Percentiles rank a stretch among this genome's conserved stretches.
These are phyloP conservation scores for Serendipita sp. DNA, from an alignment of 768 basidiomycete species.

Conservation along the genomic window DNA sequence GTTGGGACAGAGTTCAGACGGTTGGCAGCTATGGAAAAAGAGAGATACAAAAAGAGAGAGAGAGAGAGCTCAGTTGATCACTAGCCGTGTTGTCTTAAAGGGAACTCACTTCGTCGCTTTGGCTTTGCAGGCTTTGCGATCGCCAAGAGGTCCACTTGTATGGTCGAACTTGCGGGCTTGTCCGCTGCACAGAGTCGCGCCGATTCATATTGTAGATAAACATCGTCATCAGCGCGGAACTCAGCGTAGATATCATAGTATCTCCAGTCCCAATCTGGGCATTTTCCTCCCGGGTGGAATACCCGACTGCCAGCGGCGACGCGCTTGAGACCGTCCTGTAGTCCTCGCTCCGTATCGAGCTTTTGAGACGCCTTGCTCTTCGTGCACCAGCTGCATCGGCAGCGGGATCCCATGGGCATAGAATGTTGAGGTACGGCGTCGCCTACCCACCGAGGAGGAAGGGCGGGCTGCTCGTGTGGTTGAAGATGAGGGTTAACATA, in stretches of 20 bases:
- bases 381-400: background rate
- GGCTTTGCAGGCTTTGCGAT: slow-evolving; percentile 3
- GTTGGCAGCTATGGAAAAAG: background rate
- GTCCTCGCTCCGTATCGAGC: too few species aligned
- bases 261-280: background rate
- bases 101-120: background rate
- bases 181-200: background rate
- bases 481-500: background rate
- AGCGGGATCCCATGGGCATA: background rate
- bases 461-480: background rate
- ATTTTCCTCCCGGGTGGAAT: background rate
- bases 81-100: background rate
- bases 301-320: too few species aligned
- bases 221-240: background rate
- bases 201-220: background rate
- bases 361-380: background rate
- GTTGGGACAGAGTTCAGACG: background rate
- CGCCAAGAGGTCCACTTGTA: background rate
- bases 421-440: background rate
- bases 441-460: background rate
- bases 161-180: background rate
- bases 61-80: background rate
- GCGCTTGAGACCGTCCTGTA: too few species aligned
- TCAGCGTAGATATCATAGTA: background rate
- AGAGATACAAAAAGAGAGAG: background rate